Conservation (phyloP, 176 grass and related monocot species). For the Phragmites australis region DNA sequence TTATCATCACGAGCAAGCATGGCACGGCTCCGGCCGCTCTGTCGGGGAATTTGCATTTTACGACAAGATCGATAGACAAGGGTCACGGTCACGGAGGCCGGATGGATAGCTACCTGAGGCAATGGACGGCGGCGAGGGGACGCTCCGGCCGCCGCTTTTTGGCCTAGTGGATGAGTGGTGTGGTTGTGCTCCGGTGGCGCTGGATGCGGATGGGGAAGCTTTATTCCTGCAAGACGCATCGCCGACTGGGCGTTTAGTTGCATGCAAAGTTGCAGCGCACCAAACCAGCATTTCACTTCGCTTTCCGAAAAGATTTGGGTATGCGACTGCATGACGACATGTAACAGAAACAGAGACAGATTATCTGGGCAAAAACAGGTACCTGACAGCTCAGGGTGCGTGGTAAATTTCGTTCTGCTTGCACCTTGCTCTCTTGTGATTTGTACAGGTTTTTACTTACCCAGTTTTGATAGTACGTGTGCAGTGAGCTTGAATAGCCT, state of each 20-base stretch:
- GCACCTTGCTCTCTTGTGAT: background rate
- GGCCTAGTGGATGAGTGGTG: background rate
- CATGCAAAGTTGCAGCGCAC: conserved; percentile 24
- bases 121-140: too few relatives aligned
- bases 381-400: background rate
- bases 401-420: background rate
- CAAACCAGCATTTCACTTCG: background rate
- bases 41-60: too few relatives aligned
- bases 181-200: background rate
- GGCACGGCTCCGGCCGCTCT: too few relatives aligned
- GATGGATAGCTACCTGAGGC: background rate
- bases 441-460: background rate
- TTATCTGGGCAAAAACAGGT: background rate
- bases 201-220: background rate
- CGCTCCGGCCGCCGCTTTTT: background rate
- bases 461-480: background rate
- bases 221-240: background rate
- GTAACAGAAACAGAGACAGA: background rate
- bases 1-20: too few relatives aligned
- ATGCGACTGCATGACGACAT: background rate
- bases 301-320: conserved; percentile 15
- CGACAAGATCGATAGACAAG: background rate
- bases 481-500: background rate
- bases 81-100: background rate
- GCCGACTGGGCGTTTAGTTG: background rate